Base-by-base conservation (phyloP, 129 eudicot genomes). In the Heracleum sosnowskyi region DNA sequence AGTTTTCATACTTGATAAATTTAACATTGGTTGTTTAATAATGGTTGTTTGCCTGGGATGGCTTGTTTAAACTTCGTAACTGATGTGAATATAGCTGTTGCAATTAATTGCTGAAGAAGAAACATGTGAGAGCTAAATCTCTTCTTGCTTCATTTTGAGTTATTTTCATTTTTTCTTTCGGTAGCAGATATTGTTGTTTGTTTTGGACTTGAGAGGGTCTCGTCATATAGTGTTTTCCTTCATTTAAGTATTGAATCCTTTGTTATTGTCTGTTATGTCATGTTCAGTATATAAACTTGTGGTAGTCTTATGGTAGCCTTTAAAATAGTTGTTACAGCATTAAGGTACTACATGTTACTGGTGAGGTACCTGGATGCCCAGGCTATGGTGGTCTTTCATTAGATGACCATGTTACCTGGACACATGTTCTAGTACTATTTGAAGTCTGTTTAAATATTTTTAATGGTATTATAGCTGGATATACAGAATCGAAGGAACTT, bases 61-160 rank as follows among this genome's bases (percentile, higher is more conserved):
- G 82, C 69, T 55, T 72, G 71, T 35, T 73, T 69, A 73, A 80
- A 73, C 82, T 73, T 49, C 78, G 12, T 80, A 80, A 80, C 57
- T 39, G 73, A 37, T 73, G 77, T 71, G 77, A 69, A 71, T 80
- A 80, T 80, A 57, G 62, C 13, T 80, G 49, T 28, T 72, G 49
- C 29, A 62, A 31, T 28, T 39, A 73, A 36, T 63, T 55, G 62
- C 46, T 37, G 60, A 80, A 1, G 45, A 29, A 29, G 57, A 45
- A 31, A 42, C 31, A 4, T 22, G 46, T 66, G 81, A 42, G 42
- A 17, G 47, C 34, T 62, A 15, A 28, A 39, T 64, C 74, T 60
- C 22, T 42, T 63, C 36, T 18, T 78, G 45, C 44, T 46, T 74
- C 11, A 4, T 7, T 44, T 15, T 15, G 15, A 3, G 76, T 72